A percentile compares a stretch with the other conserved stretches of the same genome.
Conservation (phyloP, 129 eudicot species). For the Pseudognaphalium luteoalbum region DNA sequence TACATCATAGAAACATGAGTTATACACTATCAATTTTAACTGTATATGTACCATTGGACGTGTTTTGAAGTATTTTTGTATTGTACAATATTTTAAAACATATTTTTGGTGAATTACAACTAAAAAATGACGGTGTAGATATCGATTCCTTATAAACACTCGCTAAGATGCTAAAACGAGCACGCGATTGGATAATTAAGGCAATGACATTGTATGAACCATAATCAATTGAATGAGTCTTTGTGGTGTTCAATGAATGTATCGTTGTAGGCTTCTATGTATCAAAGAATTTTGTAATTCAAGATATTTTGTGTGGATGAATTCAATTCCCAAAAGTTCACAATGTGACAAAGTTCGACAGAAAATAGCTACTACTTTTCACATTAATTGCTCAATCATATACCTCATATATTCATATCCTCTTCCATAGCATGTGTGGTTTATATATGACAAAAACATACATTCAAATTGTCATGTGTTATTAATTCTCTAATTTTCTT, state of each 20-base stretch:
- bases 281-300: slow-evolving; percentile 22
- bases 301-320: slow-evolving; percentile 31
- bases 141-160: too few species aligned
- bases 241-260: slow-evolving; percentile 32
- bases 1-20: too few species aligned
- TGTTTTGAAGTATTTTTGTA: too few species aligned
- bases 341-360: slow-evolving; percentile 39
- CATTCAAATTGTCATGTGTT: slow-evolving; percentile 24
- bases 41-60: too few species aligned
- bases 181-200: slow-evolving; percentile 20
- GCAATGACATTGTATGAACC: slow-evolving; percentile 20
- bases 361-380: slow-evolving; percentile 30
- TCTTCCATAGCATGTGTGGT: slow-evolving; percentile 23
- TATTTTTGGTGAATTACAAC: too few species aligned
- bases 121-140: too few species aligned
- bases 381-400: slow-evolving; percentile 28
- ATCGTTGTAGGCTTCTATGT: slow-evolving; percentile 10
- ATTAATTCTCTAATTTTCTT: background rate
- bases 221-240: slow-evolving; percentile 9
- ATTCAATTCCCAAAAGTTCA: slow-evolving; percentile 24
- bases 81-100: too few species aligned
- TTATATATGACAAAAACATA: slow-evolving; percentile 15
- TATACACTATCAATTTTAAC: too few species aligned
- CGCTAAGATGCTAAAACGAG: background rate
- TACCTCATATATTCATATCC: slow-evolving; percentile 26